Percentiles rank a stretch among this genome's conserved stretches.
These are phyloP conservation scores for Diplodia scrobiculata DNA, from an alignment of 2,329 filamentous ascomycete genomes.

Conservation along the genomic window DNA sequence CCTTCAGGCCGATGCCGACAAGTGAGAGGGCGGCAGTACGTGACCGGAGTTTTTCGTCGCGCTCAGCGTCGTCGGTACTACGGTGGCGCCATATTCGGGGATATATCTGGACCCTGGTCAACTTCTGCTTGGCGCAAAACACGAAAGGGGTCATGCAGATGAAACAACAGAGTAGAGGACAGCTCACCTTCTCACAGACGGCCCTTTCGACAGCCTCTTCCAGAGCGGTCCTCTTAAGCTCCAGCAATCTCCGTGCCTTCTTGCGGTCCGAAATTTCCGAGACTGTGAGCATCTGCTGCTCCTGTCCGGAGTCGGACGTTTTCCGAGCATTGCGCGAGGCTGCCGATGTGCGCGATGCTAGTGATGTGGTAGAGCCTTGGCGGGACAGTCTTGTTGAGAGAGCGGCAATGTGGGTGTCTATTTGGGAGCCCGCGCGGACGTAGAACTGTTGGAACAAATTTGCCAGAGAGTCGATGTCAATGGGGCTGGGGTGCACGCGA, in stretches of 20 bases:
- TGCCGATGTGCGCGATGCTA: slow-evolving; percentile 50
- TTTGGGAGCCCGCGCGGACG: slow-evolving; percentile 73
- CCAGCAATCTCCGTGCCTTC: slow-evolving; percentile 73
- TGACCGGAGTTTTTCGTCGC: slow-evolving; percentile 91
- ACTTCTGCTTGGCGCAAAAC: slow-evolving; percentile 39
- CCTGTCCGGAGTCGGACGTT: slow-evolving; percentile 42
- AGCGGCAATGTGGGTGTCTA: slow-evolving; percentile 81
- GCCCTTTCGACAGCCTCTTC: slow-evolving; percentile 91
- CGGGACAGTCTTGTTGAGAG: slow-evolving; percentile 75
- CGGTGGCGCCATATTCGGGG: slow-evolving; percentile 86
- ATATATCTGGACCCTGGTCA: slow-evolving; percentile 54
- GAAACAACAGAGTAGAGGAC: background rate
- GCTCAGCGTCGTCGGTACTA: slow-evolving; percentile 88
- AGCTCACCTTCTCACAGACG: slow-evolving; percentile 68
- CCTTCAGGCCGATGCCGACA: slow-evolving; percentile 86
- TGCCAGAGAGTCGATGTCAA: slow-evolving; percentile 78
- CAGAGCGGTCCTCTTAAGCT: slow-evolving; percentile 72
- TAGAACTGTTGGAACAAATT: slow-evolving; percentile 97
- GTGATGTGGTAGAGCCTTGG: slow-evolving; percentile 60
- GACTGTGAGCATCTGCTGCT: slow-evolving; percentile 87
- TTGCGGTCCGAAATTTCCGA: slow-evolving; percentile 81
- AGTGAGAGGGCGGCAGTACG: slow-evolving; percentile 87
- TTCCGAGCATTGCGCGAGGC: slow-evolving; percentile 49
- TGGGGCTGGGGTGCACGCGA: slow-evolving; percentile 81
- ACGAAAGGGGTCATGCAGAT: background rate